phyloP scores from a whole-genome alignment of 192 early-diverging fungal genomes.

The Cetraspora pellucida region DNA sequence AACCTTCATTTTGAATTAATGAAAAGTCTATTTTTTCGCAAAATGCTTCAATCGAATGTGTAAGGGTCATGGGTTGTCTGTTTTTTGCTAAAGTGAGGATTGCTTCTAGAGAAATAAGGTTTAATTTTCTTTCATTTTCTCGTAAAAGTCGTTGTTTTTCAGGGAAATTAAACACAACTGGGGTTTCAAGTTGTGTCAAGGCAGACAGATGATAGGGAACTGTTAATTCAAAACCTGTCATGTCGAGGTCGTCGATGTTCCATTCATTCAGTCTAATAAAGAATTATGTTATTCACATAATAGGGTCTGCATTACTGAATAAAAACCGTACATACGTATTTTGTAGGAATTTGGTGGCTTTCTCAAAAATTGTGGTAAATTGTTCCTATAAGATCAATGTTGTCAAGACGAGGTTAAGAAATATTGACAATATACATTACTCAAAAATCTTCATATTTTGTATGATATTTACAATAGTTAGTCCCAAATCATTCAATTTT shows the following conservation, averaged over 20 bases:
- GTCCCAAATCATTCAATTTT: slow-evolving; percentile 3
- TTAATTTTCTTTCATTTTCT: slow-evolving; percentile 10
- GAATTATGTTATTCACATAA: not conserved
- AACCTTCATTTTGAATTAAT: slow-evolving; percentile 8
- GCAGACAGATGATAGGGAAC: not conserved
- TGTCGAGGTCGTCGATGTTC: slow-evolving; percentile 20
- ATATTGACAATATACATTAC: too few relatives aligned
- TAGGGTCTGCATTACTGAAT: not conserved
- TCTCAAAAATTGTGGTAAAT: not conserved
- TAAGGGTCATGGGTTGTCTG: slow-evolving; percentile 2
- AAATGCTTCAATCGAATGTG: slow-evolving; percentile 21
- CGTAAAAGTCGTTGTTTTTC: slow-evolving; percentile 6
- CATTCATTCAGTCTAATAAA: slow-evolving; percentile 17
- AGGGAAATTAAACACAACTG: slow-evolving; percentile 16
- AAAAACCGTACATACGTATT: not conserved
- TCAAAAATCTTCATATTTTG: too few relatives aligned
- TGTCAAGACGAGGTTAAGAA: too few relatives aligned
- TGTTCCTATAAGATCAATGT: not conserved
- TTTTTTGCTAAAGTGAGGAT: slow-evolving; percentile 10
- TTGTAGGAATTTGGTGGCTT: not conserved
- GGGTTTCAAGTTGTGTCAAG: not conserved
- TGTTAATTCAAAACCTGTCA: slow-evolving; percentile 5
- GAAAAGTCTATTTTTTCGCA: slow-evolving; percentile 4
- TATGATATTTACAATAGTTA: not conserved
- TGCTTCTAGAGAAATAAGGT: slow-evolving; percentile 1